These are phyloP conservation scores for Metarhizium robertsii DNA, from an alignment of 2,329 filamentous ascomycete genomes.

Conservation along the genomic window DNA sequence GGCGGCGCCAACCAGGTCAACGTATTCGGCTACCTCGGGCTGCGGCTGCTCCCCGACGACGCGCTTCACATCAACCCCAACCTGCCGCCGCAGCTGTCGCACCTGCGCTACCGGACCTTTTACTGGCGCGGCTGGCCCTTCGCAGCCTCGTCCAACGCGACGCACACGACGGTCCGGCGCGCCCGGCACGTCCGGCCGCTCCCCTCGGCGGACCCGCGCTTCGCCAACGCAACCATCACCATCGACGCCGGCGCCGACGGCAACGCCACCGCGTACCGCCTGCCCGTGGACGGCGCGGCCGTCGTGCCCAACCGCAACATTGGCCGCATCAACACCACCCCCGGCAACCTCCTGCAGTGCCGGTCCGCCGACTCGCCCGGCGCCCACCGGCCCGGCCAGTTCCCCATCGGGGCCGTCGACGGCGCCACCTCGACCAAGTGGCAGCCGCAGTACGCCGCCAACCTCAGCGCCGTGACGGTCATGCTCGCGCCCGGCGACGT, in stretches of 20 bases:
- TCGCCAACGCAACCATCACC: slow-evolving; percentile 43
- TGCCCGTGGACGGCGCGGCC: slow-evolving; percentile 40
- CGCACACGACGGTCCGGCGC: slow-evolving; percentile 14
- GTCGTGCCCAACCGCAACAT: slow-evolving; percentile 43
- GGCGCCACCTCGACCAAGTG: slow-evolving; percentile 14
- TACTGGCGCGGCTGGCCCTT: slow-evolving; percentile 20
- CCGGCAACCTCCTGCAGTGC: slow-evolving; percentile 58
- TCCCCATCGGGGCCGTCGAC: slow-evolving; percentile 32
- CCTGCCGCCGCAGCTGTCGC: slow-evolving; percentile 46
- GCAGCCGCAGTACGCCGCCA: slow-evolving; percentile 10
- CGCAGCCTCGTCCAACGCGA: slow-evolving; percentile 14
- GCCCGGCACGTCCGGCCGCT: slow-evolving; percentile 24
- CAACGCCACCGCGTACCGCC: slow-evolving; percentile 27
- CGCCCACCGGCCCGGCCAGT: slow-evolving; percentile 52
- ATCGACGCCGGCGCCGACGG: slow-evolving; percentile 43
- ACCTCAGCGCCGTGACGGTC: slow-evolving; percentile 11
- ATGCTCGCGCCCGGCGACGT: slow-evolving; percentile 5
- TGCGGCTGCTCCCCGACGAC: slow-evolving; percentile 47
- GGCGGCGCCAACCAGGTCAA: slow-evolving; percentile 61
- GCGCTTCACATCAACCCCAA: slow-evolving; percentile 51
- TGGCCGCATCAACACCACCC: slow-evolving; percentile 38
- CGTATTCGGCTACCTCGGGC: slow-evolving; percentile 58
- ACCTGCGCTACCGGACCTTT: slow-evolving; percentile 27
- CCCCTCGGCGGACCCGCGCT: slow-evolving; percentile 43
- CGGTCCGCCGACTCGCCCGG: slow-evolving; percentile 38